phyloP scores from a whole-genome alignment of 2,329 filamentous ascomycete species.

The Rhexocercosporidium sp. region DNA sequence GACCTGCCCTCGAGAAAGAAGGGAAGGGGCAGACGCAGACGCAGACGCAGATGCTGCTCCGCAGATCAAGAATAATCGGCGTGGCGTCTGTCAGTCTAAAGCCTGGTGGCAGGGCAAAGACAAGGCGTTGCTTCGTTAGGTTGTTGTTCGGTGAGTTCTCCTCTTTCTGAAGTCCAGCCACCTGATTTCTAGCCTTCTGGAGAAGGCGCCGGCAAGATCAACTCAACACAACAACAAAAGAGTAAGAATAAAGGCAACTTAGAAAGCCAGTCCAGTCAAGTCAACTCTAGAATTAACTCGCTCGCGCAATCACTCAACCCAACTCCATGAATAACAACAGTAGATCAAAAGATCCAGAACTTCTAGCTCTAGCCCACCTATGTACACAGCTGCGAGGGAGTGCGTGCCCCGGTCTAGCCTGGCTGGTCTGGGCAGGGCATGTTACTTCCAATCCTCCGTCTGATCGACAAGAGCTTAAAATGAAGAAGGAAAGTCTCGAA shows the following conservation, averaged over 20 bases:
- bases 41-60: not conserved
- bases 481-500: not conserved
- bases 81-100: slow-evolving; percentile 11
- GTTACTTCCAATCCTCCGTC: too few relatives aligned
- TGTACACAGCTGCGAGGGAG: not conserved
- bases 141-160: slow-evolving; percentile 4
- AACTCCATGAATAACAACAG: not conserved
- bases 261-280: not conserved
- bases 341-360: not conserved
- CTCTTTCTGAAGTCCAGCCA: slow-evolving; percentile 2
- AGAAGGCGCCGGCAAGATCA: not conserved
- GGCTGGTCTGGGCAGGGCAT: not conserved
- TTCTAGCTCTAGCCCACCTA: not conserved
- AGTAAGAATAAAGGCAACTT: not conserved
- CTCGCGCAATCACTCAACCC: not conserved
- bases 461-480: slow-evolving; percentile 11
- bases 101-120: slow-evolving; percentile 2
- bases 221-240: not conserved
- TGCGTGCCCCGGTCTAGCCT: not conserved
- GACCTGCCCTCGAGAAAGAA: not conserved
- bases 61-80: not conserved
- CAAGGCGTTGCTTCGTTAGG: slow-evolving; percentile 2
- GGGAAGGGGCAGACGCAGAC: not conserved
- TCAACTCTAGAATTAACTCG: not conserved
- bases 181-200: not conserved